Conservation (phyloP, 768 basidiomycete genomes). For the Sistotremastrum suecicum region DNA sequence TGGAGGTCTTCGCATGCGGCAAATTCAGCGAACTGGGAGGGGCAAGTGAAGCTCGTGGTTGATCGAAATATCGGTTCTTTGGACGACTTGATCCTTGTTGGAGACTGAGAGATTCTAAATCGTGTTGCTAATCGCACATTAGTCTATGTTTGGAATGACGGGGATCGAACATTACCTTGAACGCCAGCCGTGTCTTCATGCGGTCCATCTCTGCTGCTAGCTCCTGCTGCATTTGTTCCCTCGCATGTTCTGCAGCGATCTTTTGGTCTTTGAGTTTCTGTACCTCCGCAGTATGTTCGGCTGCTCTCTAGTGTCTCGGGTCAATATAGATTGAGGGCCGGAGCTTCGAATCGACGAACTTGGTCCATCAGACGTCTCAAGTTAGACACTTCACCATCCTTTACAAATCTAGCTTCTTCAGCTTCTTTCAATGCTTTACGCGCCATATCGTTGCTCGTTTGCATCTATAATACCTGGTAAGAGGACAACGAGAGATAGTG, state of each 20-base stretch:
- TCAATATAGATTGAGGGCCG: neutral
- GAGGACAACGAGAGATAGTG: too few species aligned
- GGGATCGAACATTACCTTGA: slow-evolving; percentile 35
- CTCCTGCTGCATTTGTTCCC: slow-evolving; percentile 41
- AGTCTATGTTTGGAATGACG: slow-evolving; percentile 4
- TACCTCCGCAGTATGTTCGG: slow-evolving; percentile 45
- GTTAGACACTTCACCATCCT: slow-evolving; percentile 59
- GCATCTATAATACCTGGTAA: too few species aligned
- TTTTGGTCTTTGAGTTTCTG: slow-evolving; percentile 42
- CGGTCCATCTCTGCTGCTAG: slow-evolving; percentile 58
- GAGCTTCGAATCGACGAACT: slow-evolving; percentile 20
- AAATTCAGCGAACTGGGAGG: too few species aligned
- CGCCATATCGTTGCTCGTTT: too few species aligned
- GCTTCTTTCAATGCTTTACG: slow-evolving; percentile 29
- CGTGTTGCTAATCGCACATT: slow-evolving; percentile 40
- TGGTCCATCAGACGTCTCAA: slow-evolving; percentile 55
- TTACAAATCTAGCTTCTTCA: slow-evolving; percentile 35
- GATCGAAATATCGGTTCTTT: too few species aligned
- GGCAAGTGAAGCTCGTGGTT: too few species aligned
- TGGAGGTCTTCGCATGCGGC: too few species aligned
- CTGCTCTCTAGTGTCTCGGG: slow-evolving; percentile 27
- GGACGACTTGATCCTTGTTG: too few species aligned
- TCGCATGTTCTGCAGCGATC: slow-evolving; percentile 44
- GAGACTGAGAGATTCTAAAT: slow-evolving; percentile 26
- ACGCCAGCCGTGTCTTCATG: slow-evolving; percentile 50